phyloP scores from a whole-genome alignment of 305 asterid genomes.

The Rubia tinctorum region DNA sequence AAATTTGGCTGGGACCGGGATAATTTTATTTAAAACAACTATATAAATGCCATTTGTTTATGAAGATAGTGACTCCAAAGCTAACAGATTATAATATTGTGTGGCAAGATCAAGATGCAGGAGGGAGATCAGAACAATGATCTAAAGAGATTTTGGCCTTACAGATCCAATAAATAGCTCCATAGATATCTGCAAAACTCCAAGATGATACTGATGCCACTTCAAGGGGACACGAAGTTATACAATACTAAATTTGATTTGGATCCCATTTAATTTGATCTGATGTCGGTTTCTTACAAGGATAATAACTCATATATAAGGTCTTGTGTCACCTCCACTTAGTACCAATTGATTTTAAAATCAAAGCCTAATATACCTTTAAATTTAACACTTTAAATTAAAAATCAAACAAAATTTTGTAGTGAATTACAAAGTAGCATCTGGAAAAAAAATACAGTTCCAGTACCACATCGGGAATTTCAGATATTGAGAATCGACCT shows the following conservation, averaged over 20 bases:
- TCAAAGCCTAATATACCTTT: no score
- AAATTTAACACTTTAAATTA: no score
- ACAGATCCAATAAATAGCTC: not conserved
- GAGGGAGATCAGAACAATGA: not conserved
- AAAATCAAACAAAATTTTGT: no score
- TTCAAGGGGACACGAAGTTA: not conserved
- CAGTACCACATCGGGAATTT: no score
- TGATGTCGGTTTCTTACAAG: no score
- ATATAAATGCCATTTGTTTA: not conserved
- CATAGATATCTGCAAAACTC: not conserved
- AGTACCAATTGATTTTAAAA: no score
- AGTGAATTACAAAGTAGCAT: no score
- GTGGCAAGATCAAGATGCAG: constrained; percentile 1
- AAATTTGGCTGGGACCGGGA: no score
- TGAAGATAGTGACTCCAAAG: not conserved
- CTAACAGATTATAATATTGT: not conserved
- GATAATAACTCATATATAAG: no score
- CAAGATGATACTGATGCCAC: not conserved
- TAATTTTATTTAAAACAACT: not conserved
- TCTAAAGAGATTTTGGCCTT: not conserved
- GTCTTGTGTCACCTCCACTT: no score
- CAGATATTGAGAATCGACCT: not conserved
- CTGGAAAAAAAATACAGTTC: no score
- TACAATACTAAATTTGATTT: not conserved
- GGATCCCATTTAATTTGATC: no score